Conservation (phyloP, 2,329 filamentous ascomycete genomes). For the Aspergillus niger region DNA sequence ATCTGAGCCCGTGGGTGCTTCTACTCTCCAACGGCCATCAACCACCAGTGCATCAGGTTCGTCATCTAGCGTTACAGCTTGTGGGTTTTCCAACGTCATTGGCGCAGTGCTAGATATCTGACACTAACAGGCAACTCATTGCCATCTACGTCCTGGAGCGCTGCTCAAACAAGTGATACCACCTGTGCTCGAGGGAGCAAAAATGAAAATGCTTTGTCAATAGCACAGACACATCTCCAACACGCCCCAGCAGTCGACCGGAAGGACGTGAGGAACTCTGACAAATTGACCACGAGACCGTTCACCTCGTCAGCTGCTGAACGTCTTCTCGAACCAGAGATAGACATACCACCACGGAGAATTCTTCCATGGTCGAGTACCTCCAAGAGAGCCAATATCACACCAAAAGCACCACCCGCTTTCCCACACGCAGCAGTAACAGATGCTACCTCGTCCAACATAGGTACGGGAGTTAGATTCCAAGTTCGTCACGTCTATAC, state of each 20-base stretch:
- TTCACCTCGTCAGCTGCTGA: slow-evolving; percentile 32
- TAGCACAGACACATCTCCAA: slow-evolving; percentile 2
- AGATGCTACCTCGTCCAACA: not conserved
- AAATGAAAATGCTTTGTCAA: slow-evolving; percentile 6
- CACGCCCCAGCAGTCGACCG: not conserved
- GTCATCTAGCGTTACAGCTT: slow-evolving; percentile 10
- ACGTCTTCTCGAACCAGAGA: slow-evolving; percentile 28
- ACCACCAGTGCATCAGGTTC: not conserved
- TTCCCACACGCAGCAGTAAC: not conserved
- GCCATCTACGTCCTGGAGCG: slow-evolving; percentile 16
- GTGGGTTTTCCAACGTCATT: not conserved
- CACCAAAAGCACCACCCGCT: not conserved
- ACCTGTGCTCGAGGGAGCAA: not conserved
- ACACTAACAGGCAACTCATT: slow-evolving; percentile 5
- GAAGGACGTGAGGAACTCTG: not conserved
- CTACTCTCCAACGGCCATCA: slow-evolving; percentile 9
- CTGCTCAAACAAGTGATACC: slow-evolving; percentile 1
- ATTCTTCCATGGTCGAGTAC: slow-evolving; percentile 44
- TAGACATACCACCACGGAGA: slow-evolving; percentile 44
- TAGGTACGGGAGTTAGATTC: not conserved
- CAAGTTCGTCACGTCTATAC: not conserved
- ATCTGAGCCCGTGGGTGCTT: not conserved
- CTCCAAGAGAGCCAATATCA: slow-evolving; percentile 20
- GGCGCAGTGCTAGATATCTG: not conserved
- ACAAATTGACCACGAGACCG: slow-evolving; percentile 17